Evolutionary conservation across 2,329 filamentous ascomycete genomes (phyloP).

Genomic region (Aspergillus sp.): DNA sequence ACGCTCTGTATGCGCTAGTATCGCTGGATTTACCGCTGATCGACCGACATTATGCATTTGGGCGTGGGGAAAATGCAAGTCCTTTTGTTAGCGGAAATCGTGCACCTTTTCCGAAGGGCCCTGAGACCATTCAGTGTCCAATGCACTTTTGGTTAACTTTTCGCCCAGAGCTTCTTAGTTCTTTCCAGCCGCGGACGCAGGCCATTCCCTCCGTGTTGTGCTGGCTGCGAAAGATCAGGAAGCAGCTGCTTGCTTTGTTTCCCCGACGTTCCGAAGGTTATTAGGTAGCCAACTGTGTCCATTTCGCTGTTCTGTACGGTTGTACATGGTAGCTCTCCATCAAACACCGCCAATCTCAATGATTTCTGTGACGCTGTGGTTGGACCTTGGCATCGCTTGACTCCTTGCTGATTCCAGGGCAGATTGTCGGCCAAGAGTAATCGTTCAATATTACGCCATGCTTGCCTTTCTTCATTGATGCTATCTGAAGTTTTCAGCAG

Average conservation of each 20-base stretch:
- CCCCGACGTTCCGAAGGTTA: no score
- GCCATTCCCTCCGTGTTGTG: neutral
- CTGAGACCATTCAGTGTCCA: conserved; percentile 10
- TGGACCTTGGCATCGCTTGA: conserved; percentile 1
- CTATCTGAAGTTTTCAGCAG: neutral
- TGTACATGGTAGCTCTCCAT: neutral
- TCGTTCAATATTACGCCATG: neutral
- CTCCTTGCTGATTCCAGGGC: conserved; percentile 1
- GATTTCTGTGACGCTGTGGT: neutral
- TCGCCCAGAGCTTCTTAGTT: conserved; percentile 6
- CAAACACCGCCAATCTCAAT: neutral
- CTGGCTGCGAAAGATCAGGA: neutral
- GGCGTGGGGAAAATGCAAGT: conserved; percentile 23
- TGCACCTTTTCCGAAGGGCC: conserved; percentile 6
- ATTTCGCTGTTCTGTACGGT: neutral
- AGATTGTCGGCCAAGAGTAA: conserved; percentile 5
- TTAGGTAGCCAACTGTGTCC: no score
- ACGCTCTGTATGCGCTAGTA: conserved; percentile 15
- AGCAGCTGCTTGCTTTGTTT: neutral
- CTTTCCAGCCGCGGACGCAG: conserved; percentile 6
- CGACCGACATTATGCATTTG: conserved; percentile 14
- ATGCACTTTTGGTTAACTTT: conserved; percentile 12
- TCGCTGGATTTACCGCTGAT: conserved; percentile 12
- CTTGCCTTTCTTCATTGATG: conserved; percentile 1
- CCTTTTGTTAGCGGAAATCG: conserved; percentile 13